Evolutionary conservation across 768 basidiomycete genomes (phyloP).

Genomic region (Polyporus arcularius): DNA sequence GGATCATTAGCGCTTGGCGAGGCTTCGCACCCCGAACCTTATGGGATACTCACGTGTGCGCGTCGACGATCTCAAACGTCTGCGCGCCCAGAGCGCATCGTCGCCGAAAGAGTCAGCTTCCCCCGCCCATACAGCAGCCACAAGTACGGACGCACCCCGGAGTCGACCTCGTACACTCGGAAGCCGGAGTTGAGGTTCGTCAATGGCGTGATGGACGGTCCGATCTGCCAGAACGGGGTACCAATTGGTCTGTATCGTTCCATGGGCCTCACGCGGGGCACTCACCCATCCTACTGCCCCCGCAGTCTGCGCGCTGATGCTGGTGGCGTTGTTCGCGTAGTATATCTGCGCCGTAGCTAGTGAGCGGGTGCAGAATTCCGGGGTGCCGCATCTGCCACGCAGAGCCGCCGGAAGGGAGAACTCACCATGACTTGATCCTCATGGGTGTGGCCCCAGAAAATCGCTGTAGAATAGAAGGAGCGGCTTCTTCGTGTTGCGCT

Average conservation of each 20-base stretch:
- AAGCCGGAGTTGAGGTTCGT: slow-evolving; percentile 78
- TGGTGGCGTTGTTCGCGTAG: slow-evolving; percentile 71
- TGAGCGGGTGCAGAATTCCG: neutral
- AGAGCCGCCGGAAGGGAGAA: neutral
- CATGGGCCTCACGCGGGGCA: neutral
- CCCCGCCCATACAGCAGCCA: neutral
- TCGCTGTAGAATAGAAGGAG: slow-evolving; percentile 40
- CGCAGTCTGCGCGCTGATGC: slow-evolving; percentile 57
- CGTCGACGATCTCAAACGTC: slow-evolving; percentile 80
- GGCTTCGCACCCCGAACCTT: neutral
- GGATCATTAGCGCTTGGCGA: neutral
- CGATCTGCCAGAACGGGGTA: slow-evolving; percentile 44
- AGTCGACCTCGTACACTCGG: slow-evolving; percentile 71
- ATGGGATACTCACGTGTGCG: slow-evolving; percentile 60
- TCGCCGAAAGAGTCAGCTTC: neutral
- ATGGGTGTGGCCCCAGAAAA: slow-evolving; percentile 81
- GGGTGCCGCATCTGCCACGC: slow-evolving; percentile 3
- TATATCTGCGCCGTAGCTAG: slow-evolving; percentile 48
- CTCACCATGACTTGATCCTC: slow-evolving; percentile 68
- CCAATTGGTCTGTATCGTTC: neutral
- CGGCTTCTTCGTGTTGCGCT: neutral
- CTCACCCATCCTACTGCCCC: slow-evolving; percentile 52
- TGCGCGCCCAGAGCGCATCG: slow-evolving; percentile 27
- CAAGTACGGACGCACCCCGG: slow-evolving; percentile 48
- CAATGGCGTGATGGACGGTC: slow-evolving; percentile 68